Evolutionary conservation across 2,329 filamentous ascomycete species (phyloP).

Genomic region (Blastomyces parvus): DNA sequence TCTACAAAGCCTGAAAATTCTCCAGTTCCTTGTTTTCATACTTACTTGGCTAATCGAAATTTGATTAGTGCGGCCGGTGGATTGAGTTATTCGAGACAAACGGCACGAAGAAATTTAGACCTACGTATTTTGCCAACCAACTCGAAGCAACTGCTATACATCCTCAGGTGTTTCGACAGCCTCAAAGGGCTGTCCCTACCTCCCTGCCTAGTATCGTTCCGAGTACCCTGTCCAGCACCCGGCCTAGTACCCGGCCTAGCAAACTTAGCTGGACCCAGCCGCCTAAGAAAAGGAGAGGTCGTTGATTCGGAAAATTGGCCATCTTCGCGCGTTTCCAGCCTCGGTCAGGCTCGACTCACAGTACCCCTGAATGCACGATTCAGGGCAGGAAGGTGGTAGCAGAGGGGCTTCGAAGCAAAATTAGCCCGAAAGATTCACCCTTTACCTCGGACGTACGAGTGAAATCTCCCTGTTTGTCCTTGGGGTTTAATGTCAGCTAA

Average conservation of each 20-base stretch:
- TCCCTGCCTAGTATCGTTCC: background rate
- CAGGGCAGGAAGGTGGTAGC: background rate
- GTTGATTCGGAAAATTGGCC: background rate
- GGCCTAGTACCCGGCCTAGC: too few species aligned
- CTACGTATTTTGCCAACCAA: constrained; percentile 11
- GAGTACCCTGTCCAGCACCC: too few species aligned
- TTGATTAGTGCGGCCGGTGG: constrained; percentile 17
- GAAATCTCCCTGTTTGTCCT: too few species aligned
- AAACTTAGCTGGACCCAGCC: too few species aligned
- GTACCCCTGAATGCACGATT: background rate
- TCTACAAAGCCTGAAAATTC: background rate
- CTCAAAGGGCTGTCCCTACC: background rate
- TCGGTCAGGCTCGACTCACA: background rate
- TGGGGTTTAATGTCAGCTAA: background rate
- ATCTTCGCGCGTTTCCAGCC: too few species aligned
- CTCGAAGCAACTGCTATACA: constrained; percentile 17
- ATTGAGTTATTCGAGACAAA: constrained; percentile 16
- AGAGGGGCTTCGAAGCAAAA: background rate
- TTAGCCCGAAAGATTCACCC: background rate
- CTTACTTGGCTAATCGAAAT: background rate
- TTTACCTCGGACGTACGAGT: background rate
- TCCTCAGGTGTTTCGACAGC: background rate
- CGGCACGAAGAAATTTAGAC: constrained; percentile 16
- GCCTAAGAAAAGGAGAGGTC: too few species aligned
- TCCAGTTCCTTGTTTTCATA: background rate